These are phyloP conservation scores for Solanum gracilifrons DNA, from an alignment of 257 asterid genomes.

Conservation along the genomic window DNA sequence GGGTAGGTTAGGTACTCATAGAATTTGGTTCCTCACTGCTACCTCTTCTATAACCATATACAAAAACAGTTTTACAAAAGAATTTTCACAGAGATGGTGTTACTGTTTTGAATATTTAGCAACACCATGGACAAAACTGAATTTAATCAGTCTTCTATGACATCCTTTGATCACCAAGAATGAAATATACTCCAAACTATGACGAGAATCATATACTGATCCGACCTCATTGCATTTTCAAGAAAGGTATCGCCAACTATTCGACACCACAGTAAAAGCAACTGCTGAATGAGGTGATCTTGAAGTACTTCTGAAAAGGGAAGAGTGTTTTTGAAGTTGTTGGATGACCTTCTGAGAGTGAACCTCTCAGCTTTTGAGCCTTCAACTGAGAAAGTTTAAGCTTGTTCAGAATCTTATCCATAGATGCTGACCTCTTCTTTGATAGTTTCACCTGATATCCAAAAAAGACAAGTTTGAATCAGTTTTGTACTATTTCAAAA, in stretches of 20 bases:
- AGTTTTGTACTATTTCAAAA: not conserved
- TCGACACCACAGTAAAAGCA: conserved; percentile 22
- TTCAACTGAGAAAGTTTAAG: conserved; percentile 31
- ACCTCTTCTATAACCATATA: not conserved
- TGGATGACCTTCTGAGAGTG: conserved; percentile 6
- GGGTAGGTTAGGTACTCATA: not conserved
- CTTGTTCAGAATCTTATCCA: conserved; percentile 49
- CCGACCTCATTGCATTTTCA: not conserved
- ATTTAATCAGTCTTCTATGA: not conserved
- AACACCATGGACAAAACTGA: not conserved
- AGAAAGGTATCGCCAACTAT: not conserved
- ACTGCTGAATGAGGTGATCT: conserved; percentile 16
- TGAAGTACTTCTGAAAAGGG: conserved; percentile 13
- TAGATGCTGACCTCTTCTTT: conserved; percentile 45
- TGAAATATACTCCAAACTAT: not conserved
- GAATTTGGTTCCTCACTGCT: not conserved
- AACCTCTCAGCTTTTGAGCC: conserved; percentile 40
- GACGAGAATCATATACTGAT: not conserved
- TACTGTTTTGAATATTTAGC: not conserved
- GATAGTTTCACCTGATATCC: conserved; percentile 46
- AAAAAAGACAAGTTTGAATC: not conserved
- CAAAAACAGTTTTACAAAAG: not conserved
- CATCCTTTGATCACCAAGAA: not conserved
- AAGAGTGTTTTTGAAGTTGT: conserved; percentile 6
- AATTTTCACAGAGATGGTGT: not conserved